A percentile compares a stretch with the other conserved stretches of the same genome.
Evolutionary conservation across 2,329 filamentous ascomycete genomes (phyloP).

Genomic region (Coniochaeta hoffmannii): DNA sequence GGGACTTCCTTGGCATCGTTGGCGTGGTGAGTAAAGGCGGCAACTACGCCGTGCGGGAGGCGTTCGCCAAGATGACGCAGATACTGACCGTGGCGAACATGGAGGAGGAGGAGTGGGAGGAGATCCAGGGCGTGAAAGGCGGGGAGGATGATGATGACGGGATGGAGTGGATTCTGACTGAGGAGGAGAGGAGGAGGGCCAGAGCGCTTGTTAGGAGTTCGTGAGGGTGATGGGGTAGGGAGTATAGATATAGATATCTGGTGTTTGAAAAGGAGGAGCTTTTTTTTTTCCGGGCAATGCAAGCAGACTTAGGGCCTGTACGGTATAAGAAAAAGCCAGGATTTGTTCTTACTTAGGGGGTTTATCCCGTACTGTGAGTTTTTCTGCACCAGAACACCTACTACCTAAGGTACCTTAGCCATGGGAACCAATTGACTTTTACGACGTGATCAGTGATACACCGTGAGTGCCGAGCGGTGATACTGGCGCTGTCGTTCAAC

Average conservation of each 20-base stretch:
- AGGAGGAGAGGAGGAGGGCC: constrained; percentile 67
- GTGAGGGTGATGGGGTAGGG: not conserved
- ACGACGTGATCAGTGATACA: too few species aligned
- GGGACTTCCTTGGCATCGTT: constrained; percentile 74
- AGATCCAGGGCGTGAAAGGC: constrained; percentile 41
- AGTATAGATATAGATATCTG: not conserved
- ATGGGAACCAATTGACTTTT: too few species aligned
- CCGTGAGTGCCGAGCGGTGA: too few species aligned
- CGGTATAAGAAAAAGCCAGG: not conserved
- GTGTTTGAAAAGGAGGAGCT: not conserved
- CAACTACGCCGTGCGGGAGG: constrained; percentile 70
- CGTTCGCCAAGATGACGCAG: constrained; percentile 70
- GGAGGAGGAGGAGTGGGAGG: constrained; percentile 94
- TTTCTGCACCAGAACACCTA: too few species aligned
- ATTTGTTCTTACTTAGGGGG: not conserved
- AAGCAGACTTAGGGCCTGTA: not conserved
- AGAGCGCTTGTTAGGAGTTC: constrained; percentile 54
- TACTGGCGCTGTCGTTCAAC: too few species aligned
- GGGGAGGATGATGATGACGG: constrained; percentile 50
- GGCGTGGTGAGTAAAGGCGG: constrained; percentile 53
- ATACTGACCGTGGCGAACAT: constrained; percentile 84
- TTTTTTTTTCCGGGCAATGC: not conserved
- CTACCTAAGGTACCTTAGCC: too few species aligned
- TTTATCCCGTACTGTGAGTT: too few species aligned
- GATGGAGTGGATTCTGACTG: constrained; percentile 63